phyloP scores from a whole-genome alignment of 2,329 filamentous ascomycete species.

The Xylariaceae sp. region DNA sequence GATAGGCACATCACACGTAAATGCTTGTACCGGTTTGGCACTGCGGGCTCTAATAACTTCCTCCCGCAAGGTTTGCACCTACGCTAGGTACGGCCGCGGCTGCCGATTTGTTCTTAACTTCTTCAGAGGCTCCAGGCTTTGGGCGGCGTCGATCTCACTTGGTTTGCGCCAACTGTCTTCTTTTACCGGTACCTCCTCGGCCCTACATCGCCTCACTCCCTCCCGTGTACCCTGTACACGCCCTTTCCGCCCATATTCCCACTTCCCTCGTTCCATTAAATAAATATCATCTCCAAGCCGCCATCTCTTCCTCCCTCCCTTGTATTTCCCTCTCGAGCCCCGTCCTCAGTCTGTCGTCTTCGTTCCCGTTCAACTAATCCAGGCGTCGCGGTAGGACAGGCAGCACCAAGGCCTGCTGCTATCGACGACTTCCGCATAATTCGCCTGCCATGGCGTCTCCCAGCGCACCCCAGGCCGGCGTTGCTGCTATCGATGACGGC shows the following conservation, averaged over 20 bases:
- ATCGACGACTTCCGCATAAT: slow-evolving; percentile 32
- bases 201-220: not conserved
- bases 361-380: slow-evolving; percentile 12
- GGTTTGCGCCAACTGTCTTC: too few relatives aligned
- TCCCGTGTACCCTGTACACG: not conserved
- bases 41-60: too few relatives aligned
- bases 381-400: slow-evolving; percentile 16
- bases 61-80: too few relatives aligned
- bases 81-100: too few relatives aligned
- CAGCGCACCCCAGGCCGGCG: slow-evolving; percentile 36
- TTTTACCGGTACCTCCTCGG: too few relatives aligned
- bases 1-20: too few relatives aligned
- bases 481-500: slow-evolving; percentile 46
- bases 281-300: not conserved
- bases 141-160: too few relatives aligned
- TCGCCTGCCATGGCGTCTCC: slow-evolving; percentile 35
- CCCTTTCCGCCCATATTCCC: not conserved
- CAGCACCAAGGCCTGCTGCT: slow-evolving; percentile 21
- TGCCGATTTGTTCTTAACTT: too few relatives aligned
- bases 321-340: not conserved
- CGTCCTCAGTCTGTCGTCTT: not conserved
- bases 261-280: not conserved
- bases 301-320: slow-evolving; percentile 3
- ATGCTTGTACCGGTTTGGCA: too few relatives aligned
- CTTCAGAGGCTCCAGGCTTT: too few relatives aligned